Conservation (phyloP, 345 rosid genomes). For the Turnera subulata region DNA sequence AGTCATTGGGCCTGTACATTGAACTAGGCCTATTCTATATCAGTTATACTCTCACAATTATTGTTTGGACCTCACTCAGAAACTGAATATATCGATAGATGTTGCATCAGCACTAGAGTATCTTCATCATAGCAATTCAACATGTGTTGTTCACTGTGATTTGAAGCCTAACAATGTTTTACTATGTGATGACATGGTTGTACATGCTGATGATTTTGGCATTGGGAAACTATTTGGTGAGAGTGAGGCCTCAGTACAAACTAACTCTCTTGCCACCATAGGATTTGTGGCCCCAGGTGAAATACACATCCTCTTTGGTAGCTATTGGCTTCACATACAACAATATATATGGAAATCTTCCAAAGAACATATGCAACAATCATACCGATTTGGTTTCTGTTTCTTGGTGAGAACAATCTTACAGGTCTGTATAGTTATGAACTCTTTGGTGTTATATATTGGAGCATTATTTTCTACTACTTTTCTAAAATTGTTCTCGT, state of each 20-base stretch:
- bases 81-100: neutral
- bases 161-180: too few relatives aligned
- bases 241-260: neutral
- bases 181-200: too few relatives aligned
- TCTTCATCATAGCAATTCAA: slow-evolving; percentile 1
- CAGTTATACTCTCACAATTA: neutral
- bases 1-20: too few relatives aligned
- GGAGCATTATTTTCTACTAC: too few relatives aligned
- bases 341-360: neutral
- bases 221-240: neutral
- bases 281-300: neutral
- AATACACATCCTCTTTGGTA: neutral
- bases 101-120: slow-evolving; percentile 5
- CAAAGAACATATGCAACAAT: neutral
- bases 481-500: neutral
- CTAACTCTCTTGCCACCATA: neutral
- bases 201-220: too few relatives aligned
- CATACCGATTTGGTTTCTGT: neutral
- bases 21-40: too few relatives aligned
- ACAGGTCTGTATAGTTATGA: neutral
- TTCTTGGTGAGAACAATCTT: neutral
- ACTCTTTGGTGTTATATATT: neutral
- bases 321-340: too few relatives aligned
- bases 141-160: neutral
- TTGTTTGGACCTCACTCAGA: neutral